Base-by-base conservation (phyloP, 208 protist genomes). In the Leptomonas pyrrhocoris region DNA sequence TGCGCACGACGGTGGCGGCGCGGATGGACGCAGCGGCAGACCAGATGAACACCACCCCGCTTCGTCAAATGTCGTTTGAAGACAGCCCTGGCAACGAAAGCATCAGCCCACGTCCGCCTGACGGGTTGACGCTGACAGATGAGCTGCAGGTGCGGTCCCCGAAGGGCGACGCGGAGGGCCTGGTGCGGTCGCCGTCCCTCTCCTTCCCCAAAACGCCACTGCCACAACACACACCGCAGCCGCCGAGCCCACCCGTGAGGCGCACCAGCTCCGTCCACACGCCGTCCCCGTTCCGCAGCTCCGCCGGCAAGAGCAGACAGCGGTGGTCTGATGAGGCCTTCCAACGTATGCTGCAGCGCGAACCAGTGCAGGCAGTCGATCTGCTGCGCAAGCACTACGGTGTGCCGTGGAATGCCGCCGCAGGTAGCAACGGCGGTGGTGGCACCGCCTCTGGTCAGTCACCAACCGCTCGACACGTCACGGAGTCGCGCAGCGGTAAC, bases 361-460 rank as follows among this genome's bases (percentile, higher is more conserved):
- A 90, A 34, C 74, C 88, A 0, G 62, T 79, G n/a, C 69, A 70
- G 54, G 83, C 88, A 46, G 66, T 94, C 28, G 79, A 84, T 31
- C 46, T 76, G 49, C 75, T 94, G 30, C 79, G 80, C 49, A 64
- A 75, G 48, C 68, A 72, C 38, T 88, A 88, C 73, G 15, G 77
- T 23, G 36, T 90, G 8, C 53, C 77, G 12, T 74, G 50, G 42
- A 55, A 53, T 11, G 27, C 23, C 56, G 57, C 57, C 15, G 34
- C 7, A 9, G 23, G 16, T 36, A 23, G 13, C 15, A 16, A 23
- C 25, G 54, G 54, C 28, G 51, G 28, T 4, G 51, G 12, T 23
- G 36, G 56, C 8, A 7, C 25, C 8, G 23, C 43, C 28, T 55
- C 68, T 45, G 49, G 25, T 42, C 58, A 21, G 49, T 25, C 28